Evolutionary conservation across 2,329 filamentous ascomycete genomes (phyloP), one percentile per base, ranked within the genome.

Genomic region (Gaeumannomyces sp.): DNA sequence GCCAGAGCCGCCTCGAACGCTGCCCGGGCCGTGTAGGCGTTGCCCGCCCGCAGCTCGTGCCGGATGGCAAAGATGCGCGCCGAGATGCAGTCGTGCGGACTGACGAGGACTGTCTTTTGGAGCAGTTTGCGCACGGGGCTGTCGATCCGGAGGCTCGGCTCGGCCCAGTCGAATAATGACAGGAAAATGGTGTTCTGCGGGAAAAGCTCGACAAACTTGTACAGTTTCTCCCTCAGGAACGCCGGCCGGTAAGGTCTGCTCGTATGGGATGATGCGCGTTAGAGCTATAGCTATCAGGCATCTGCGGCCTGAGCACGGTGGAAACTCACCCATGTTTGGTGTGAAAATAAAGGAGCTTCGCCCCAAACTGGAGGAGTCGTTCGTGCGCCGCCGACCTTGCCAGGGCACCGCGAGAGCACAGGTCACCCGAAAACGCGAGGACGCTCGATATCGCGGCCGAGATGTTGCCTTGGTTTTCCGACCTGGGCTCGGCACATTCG

Each of bases 161-260:
- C 89, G 67, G 91, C 88, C 80, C 88, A 90, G n/a, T 87, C 83
- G 68, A 89, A 89, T 0, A 95, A 77, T 1, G 84, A 80, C 1
- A 96, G 81, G 67, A 97, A 89, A 7, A 92, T 81, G 1, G 87
- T 90, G 76, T 97, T 97, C 61, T 81, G 80, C 0, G 93, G 92
- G 73, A 93, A 96, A 8, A 78, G 73, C 0, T 71, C 70, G 28
- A 95, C 79, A 67, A 89, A 90, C 2, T 80, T 76, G 5, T 79
- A 76, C 0, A 97, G 77, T 16, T 88, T 78, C 10, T 82, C 76
- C 59, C 90, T 87, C 45, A 96, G 74, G 25, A 87, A 81, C 0
- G 81, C 78, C 5, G 91, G 89, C 63, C 88, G 88, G 75, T 90
- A 92, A 3, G 89, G 83, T 4, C 85, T 85, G 63, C 31, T 56